A percentile compares a stretch with the other conserved stretches of the same genome.
Conservation (phyloP, 768 basidiomycete genomes). For the Daedaleopsis nitida region DNA sequence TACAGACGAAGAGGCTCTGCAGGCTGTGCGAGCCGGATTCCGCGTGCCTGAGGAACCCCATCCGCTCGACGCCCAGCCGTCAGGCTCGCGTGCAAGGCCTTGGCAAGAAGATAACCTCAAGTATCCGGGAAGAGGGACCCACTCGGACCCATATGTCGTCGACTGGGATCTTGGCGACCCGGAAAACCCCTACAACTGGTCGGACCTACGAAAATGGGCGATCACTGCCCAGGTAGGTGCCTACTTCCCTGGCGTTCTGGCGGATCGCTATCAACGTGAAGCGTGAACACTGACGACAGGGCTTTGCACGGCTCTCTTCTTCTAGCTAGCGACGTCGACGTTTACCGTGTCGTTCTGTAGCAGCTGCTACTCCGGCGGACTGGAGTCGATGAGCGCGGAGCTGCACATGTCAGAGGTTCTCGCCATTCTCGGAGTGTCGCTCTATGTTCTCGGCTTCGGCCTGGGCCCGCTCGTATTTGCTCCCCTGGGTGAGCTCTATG, state of each 20-base stretch:
- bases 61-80: neutral
- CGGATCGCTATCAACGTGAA: neutral
- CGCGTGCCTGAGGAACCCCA: neutral
- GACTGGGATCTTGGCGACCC: conserved; percentile 53
- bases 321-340: conserved; percentile 46
- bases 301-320: neutral
- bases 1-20: conserved; percentile 1
- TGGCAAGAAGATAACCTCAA: conserved; percentile 3
- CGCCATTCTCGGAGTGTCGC: conserved; percentile 59
- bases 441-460: conserved; percentile 66
- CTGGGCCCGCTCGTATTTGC: conserved; percentile 60
- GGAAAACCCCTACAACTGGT: conserved; percentile 61
- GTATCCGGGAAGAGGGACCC: conserved; percentile 50
- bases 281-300: neutral
- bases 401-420: conserved; percentile 52
- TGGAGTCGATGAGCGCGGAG: conserved; percentile 45
- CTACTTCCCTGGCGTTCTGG: neutral
- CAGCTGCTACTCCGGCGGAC: conserved; percentile 56
- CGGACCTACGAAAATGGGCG: conserved; percentile 47
- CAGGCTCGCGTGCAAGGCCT: neutral
- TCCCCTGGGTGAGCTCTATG: conserved; percentile 57
- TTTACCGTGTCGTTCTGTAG: conserved; percentile 63
- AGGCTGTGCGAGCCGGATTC: neutral
- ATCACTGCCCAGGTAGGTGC: conserved; percentile 53
- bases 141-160: conserved; percentile 53